Percentiles rank a stretch among this genome's conserved stretches.
phyloP scores from a whole-genome alignment of 805 yeast species.

The Saturnispora silvae region DNA sequence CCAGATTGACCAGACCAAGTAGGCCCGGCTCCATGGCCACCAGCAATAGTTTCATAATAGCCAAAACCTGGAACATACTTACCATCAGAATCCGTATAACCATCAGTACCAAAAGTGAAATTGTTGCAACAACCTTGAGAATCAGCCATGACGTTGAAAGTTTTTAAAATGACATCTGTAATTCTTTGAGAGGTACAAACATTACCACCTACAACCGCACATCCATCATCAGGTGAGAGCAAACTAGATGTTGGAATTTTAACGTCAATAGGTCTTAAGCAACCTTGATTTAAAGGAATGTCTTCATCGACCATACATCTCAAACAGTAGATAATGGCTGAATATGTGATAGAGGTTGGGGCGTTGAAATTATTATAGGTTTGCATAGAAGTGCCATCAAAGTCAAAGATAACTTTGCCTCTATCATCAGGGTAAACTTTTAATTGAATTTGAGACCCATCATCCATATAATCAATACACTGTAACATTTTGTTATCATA shows the following conservation, averaged over 20 bases:
- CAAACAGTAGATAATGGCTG: slow-evolving; percentile 81
- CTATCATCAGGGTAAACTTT: slow-evolving; percentile 36
- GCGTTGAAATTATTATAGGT: slow-evolving; percentile 87
- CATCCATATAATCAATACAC: slow-evolving; percentile 67
- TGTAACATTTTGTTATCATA: slow-evolving; percentile 30
- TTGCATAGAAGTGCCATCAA: slow-evolving; percentile 79
- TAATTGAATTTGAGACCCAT: slow-evolving; percentile 58
- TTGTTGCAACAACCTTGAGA: slow-evolving; percentile 96
- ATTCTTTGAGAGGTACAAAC: slow-evolving; percentile 92
- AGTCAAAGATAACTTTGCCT: slow-evolving; percentile 66
- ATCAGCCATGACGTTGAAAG: slow-evolving; percentile 85
- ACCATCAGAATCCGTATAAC: slow-evolving; percentile 37
- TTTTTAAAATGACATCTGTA: slow-evolving; percentile 78
- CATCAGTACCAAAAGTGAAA: slow-evolving; percentile 81
- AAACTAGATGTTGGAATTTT: slow-evolving; percentile 51
- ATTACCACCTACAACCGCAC: slow-evolving; percentile 93
- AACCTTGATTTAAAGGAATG: slow-evolving; percentile 91
- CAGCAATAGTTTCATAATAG: slow-evolving; percentile 89
- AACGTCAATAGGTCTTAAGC: slow-evolving; percentile 68
- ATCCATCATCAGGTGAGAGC: slow-evolving; percentile 67
- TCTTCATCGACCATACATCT: slow-evolving; percentile 77
- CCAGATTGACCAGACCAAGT: slow-evolving; percentile 81
- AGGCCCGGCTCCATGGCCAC: slow-evolving; percentile 86
- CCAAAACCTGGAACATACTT: slow-evolving; percentile 62
- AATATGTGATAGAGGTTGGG: slow-evolving; percentile 79